phyloP scores from a whole-genome alignment of 2,329 filamentous ascomycete genomes.

The Penicillium sp. region DNA sequence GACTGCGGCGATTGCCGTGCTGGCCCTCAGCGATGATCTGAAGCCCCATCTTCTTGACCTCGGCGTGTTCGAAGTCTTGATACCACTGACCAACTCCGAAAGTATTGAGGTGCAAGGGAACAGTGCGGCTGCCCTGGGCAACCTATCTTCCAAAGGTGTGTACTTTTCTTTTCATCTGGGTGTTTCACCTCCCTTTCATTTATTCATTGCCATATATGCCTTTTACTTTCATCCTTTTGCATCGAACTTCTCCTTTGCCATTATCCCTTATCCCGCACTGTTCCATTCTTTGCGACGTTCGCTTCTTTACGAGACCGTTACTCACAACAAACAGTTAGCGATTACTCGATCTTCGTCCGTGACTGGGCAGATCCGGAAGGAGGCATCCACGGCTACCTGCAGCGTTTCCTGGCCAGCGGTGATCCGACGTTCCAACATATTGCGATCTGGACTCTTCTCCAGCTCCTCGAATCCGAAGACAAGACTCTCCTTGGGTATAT shows the following conservation, averaged over 20 bases:
- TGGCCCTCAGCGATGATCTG: constrained; percentile 90
- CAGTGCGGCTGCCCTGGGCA: constrained; percentile 90
- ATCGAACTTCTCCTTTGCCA: too few relatives aligned
- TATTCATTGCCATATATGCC: not conserved
- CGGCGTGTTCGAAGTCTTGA: constrained; percentile 92
- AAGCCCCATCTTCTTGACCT: constrained; percentile 86
- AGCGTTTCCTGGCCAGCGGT: constrained; percentile 84
- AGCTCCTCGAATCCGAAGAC: constrained; percentile 92
- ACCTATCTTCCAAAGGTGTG: constrained; percentile 91
- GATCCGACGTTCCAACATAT: constrained; percentile 99
- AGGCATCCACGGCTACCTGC: constrained; percentile 91
- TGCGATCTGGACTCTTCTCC: constrained; percentile 94
- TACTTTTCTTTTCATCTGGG: constrained; percentile 1
- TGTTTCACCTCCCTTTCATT: not conserved
- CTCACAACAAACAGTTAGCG: constrained; percentile 61
- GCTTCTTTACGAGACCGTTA: not conserved
- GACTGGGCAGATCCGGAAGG: constrained; percentile 90
- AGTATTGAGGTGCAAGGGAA: constrained; percentile 99
- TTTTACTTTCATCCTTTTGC: too few relatives aligned
- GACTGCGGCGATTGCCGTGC: constrained; percentile 97
- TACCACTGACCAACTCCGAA: constrained; percentile 87
- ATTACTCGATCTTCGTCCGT: constrained; percentile 92
- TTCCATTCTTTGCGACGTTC: too few relatives aligned
- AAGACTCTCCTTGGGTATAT: constrained; percentile 82
- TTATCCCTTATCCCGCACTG: too few relatives aligned